A percentile compares a stretch with the other conserved stretches of the same genome.
These are phyloP conservation scores for Kwoniella bestiolae DNA, from an alignment of 768 basidiomycete species.

Conservation along the genomic window DNA sequence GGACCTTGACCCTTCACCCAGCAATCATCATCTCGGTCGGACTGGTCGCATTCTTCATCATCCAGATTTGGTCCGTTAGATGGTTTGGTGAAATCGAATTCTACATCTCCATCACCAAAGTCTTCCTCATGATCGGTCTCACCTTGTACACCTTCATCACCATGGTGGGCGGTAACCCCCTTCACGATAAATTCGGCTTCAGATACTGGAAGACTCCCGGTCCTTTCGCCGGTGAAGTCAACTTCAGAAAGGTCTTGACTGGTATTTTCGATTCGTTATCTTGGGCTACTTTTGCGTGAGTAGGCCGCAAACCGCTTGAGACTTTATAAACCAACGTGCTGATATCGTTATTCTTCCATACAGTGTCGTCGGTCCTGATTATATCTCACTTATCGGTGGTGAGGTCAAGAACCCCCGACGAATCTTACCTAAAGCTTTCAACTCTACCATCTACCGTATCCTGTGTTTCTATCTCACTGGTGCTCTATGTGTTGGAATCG, in stretches of 20 bases:
- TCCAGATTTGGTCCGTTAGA: slow-evolving; percentile 28
- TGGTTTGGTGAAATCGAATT: slow-evolving; percentile 36
- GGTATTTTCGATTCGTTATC: slow-evolving; percentile 29
- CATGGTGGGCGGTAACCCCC: slow-evolving; percentile 68
- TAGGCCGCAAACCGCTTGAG: not conserved
- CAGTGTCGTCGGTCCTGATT: slow-evolving; percentile 36
- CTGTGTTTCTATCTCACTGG: slow-evolving; percentile 31
- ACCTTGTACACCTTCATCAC: slow-evolving; percentile 67
- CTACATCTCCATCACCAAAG: slow-evolving; percentile 52
- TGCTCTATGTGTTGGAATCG: slow-evolving; percentile 24
- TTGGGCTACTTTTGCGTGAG: slow-evolving; percentile 32
- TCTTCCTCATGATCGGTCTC: slow-evolving; percentile 62
- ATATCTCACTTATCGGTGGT: slow-evolving; percentile 32
- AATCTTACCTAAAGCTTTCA: slow-evolving; percentile 38
- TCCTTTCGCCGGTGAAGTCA: slow-evolving; percentile 24
- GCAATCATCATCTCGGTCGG: slow-evolving; percentile 34
- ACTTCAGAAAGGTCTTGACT: slow-evolving; percentile 20
- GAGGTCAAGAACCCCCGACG: slow-evolving; percentile 36
- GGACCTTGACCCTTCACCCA: slow-evolving; percentile 32
- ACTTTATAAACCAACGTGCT: not conserved
- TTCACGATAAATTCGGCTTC: slow-evolving; percentile 61
- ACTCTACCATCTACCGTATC: slow-evolving; percentile 32
- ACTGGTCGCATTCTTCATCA: slow-evolving; percentile 20
- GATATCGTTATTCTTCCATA: not conserved
- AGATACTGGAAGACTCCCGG: slow-evolving; percentile 41